Conservation (phyloP, 2,329 filamentous ascomycete genomes). For the Fusarium sp. region DNA sequence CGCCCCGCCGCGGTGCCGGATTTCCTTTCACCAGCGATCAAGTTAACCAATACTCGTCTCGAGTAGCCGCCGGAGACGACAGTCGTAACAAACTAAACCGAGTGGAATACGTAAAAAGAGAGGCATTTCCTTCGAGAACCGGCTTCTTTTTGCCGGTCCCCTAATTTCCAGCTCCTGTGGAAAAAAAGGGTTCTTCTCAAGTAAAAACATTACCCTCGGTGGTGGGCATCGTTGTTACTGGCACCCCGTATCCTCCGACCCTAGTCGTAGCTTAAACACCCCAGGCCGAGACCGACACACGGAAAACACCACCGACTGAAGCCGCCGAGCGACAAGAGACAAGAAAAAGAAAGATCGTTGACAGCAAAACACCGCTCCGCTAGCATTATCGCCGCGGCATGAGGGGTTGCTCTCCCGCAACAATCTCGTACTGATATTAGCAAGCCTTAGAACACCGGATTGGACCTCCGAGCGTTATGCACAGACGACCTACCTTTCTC, state of each 20-base stretch:
- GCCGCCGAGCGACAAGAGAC: constrained; percentile 14
- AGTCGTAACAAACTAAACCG: not conserved
- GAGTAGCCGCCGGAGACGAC: constrained; percentile 15
- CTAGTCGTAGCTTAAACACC: constrained; percentile 41
- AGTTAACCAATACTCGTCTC: not conserved
- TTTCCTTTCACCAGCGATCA: not conserved
- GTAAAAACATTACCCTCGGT: constrained; percentile 31
- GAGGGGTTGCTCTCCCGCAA: not conserved
- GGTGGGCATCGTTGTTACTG: constrained; percentile 38
- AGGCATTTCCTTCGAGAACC: constrained; percentile 35
- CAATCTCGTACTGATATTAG: not conserved
- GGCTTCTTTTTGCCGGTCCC: constrained; percentile 34
- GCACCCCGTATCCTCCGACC: constrained; percentile 37
- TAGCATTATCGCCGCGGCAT: no score
- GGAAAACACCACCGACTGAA: constrained; percentile 32
- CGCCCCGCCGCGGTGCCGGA: constrained; percentile 12
- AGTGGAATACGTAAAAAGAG: constrained; percentile 23
- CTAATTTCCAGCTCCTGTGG: constrained; percentile 24
- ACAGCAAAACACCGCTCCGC: no score
- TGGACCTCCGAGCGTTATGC: constrained; percentile 3
- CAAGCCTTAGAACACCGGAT: constrained; percentile 12
- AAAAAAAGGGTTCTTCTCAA: constrained; percentile 30
- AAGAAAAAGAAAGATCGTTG: not conserved
- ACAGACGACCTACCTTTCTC: constrained; percentile 14
- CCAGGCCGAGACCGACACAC: constrained; percentile 41